phyloP scores from a whole-genome alignment of 805 yeast species.

The Pichia nakasei region DNA sequence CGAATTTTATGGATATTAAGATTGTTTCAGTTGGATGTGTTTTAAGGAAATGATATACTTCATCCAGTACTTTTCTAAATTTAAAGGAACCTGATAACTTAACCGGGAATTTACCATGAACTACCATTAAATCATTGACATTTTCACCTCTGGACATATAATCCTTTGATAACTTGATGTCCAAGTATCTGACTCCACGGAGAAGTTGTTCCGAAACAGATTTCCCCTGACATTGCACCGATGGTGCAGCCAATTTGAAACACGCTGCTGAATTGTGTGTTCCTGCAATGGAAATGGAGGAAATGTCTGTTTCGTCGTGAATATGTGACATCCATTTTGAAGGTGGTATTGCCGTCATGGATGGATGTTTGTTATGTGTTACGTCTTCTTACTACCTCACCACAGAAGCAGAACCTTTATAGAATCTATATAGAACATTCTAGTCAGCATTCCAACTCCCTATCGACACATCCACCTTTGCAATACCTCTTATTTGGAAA shows the following conservation, averaged over 20 bases:
- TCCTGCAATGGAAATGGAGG: slow-evolving; percentile 64
- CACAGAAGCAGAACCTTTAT: too few relatives aligned
- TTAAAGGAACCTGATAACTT: slow-evolving; percentile 47
- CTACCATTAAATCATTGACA: slow-evolving; percentile 49
- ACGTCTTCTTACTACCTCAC: too few relatives aligned
- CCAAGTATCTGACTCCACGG: slow-evolving; percentile 70
- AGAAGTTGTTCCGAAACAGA: slow-evolving; percentile 52
- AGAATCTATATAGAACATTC: too few relatives aligned
- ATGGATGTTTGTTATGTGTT: too few relatives aligned
- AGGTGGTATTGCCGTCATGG: not conserved
- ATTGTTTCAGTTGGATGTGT: slow-evolving; percentile 50
- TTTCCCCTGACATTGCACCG: slow-evolving; percentile 68
- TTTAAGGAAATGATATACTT: slow-evolving; percentile 49
- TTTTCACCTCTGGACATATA: slow-evolving; percentile 34
- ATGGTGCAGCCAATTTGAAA: slow-evolving; percentile 54
- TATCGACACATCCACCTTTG: too few relatives aligned
- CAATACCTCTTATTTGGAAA: too few relatives aligned
- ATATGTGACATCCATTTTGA: slow-evolving; percentile 45
- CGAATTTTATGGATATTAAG: slow-evolving; percentile 62
- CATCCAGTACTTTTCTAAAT: slow-evolving; percentile 43
- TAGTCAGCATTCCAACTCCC: too few relatives aligned
- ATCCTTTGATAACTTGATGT: slow-evolving; percentile 54
- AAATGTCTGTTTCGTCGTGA: slow-evolving; percentile 40
- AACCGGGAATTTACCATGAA: slow-evolving; percentile 73
- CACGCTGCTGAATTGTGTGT: slow-evolving; percentile 79